Conservation (phyloP, 768 basidiomycete species). For the Cantharellus anzutake region DNA sequence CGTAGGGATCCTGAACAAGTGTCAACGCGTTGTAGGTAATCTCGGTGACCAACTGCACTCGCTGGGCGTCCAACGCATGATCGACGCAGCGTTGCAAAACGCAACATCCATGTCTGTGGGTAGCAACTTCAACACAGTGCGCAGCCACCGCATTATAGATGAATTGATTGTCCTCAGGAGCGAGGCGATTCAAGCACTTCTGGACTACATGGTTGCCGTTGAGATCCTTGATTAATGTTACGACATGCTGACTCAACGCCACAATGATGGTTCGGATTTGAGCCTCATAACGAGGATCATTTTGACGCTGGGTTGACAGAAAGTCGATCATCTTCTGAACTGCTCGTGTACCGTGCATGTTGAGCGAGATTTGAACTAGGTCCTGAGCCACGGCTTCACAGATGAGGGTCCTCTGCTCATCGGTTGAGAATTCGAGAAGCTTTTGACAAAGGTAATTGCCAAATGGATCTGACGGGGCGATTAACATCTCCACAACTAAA, state of each 20-base stretch:
- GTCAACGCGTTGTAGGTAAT: conserved; percentile 97
- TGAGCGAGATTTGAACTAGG: conserved; percentile 91
- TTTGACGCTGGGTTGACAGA: conserved; percentile 78
- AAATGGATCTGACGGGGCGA: conserved; percentile 55
- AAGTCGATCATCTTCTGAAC: conserved; percentile 99
- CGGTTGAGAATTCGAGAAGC: conserved; percentile 87
- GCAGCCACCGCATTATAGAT: conserved; percentile 99
- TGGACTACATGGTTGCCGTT: conserved; percentile 98
- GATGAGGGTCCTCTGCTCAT: conserved; percentile 90
- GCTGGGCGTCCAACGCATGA: conserved; percentile 89
- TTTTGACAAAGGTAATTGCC: conserved; percentile 99
- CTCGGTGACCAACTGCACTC: conserved; percentile 92
- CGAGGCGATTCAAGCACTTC: conserved; percentile 95
- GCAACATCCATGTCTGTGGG: conserved; percentile 95
- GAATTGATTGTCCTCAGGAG: conserved; percentile 99
- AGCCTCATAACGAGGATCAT: conserved; percentile 64
- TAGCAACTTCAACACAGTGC: conserved; percentile 97
- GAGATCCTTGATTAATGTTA: conserved; percentile 96
- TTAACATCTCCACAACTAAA: background rate
- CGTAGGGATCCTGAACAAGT: conserved; percentile 92
- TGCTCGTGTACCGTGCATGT: conserved; percentile 99
- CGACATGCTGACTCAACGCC: conserved; percentile 92
- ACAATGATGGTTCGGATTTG: conserved; percentile 96
- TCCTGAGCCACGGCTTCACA: conserved; percentile 97
- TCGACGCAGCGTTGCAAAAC: conserved; percentile 96